Evolutionary conservation across 768 basidiomycete genomes (phyloP).

Genomic region (Leccinum disarticulatum): DNA sequence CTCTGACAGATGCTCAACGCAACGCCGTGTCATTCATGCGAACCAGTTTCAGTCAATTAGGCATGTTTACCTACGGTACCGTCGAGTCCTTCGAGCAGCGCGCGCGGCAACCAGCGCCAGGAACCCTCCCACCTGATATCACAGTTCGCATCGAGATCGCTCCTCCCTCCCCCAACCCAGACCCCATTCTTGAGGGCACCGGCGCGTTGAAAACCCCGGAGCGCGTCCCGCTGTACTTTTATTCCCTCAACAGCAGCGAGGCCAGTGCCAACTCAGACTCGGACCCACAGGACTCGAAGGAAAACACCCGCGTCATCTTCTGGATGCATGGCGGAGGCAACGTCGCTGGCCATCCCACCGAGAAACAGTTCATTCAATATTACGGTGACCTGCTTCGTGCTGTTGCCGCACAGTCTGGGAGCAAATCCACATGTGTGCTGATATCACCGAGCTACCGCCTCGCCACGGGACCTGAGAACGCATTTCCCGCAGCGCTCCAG

Average conservation of each 20-base stretch:
- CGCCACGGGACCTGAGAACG: conserved; percentile 23
- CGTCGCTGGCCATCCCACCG: conserved; percentile 20
- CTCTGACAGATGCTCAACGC: conserved; percentile 19
- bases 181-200: background rate
- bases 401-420: conserved; percentile 1
- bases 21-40: conserved; percentile 4
- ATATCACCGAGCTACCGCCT: conserved; percentile 27
- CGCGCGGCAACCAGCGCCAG: conserved; percentile 1
- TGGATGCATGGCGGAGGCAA: conserved; percentile 26
- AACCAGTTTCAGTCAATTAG: background rate
- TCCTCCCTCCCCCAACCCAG: conserved; percentile 6
- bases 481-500: conserved; percentile 25
- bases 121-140: conserved; percentile 12
- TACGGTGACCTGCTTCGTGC: conserved; percentile 11
- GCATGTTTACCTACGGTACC: background rate
- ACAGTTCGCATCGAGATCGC: conserved; percentile 19
- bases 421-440: conserved; percentile 8
- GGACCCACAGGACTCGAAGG: background rate
- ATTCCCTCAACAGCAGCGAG: background rate
- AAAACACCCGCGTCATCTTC: conserved; percentile 21
- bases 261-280: background rate
- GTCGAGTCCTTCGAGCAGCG: conserved; percentile 18
- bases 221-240: conserved; percentile 24
- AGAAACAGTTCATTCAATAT: background rate
- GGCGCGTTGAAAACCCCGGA: conserved; percentile 15